Percentiles rank a stretch among this genome's conserved stretches.
Conservation (phyloP, 225 moss, liverwort and hornwort species). For the Asterella californica region DNA sequence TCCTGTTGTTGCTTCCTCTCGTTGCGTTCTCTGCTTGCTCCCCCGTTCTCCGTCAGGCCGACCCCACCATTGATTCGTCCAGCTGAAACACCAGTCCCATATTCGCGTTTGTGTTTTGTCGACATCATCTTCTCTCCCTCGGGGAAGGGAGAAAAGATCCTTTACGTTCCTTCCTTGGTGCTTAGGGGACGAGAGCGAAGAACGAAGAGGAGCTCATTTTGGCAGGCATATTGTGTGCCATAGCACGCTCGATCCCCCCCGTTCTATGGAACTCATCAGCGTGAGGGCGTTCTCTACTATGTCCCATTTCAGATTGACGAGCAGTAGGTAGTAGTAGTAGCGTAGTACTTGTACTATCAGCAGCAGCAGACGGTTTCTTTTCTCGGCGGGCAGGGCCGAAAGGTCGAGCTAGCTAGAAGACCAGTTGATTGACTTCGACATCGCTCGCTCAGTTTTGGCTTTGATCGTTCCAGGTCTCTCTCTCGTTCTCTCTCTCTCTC, state of each 20-base stretch:
- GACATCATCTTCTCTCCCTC: neutral
- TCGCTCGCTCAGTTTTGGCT: neutral
- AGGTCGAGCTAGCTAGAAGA: neutral
- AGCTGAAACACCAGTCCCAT: neutral
- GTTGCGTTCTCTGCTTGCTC: neutral
- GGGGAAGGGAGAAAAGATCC: neutral
- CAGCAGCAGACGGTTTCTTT: neutral
- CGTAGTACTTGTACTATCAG: neutral
- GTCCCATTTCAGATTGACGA: neutral
- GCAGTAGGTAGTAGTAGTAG: neutral
- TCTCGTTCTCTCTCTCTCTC: neutral
- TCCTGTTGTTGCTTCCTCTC: neutral
- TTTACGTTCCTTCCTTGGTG: neutral
- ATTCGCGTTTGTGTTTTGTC: conserved; percentile 4
- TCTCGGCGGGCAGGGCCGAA: neutral
- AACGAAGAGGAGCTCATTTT: neutral
- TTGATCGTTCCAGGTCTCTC: neutral
- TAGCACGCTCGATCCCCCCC: neutral
- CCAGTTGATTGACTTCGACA: neutral
- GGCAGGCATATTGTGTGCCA: neutral
- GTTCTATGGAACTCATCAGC: neutral
- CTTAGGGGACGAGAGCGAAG: neutral
- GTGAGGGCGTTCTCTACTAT: neutral
- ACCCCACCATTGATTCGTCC: conserved; percentile 15
- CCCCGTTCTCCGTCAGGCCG: conserved; percentile 2